Evolutionary conservation across 1,284 basidiomycete species (phyloP), one percentile per base, ranked within the genome.

Genomic region (Naganishia sp.): DNA sequence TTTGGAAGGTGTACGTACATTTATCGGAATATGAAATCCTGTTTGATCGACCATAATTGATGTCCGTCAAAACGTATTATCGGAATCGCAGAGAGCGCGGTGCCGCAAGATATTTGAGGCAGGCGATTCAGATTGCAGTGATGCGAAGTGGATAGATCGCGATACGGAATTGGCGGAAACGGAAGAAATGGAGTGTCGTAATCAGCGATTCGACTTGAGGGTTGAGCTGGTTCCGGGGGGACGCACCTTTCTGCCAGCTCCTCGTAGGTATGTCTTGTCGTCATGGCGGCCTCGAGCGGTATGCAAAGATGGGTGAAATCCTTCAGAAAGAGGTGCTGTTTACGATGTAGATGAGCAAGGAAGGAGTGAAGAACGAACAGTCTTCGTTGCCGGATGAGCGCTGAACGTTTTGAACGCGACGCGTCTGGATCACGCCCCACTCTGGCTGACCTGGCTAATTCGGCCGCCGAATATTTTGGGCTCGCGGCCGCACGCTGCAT

Each of bases 11-110:
- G 43, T 3, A 31, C 42, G 10, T 48, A 55, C 59, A 64, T 54
- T 59, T 59, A 65, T 80, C 78, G 42, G 78, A 79, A 63, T 79
- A 80, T 44, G 78, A 74, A 60, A 80, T 79, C 52, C 78, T 79
- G 68, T 42, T 16, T 23, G 11, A n/a, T 25, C 15, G 53, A 9
- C 18, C 4, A 68, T 23, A 28, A 69, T 67, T 71, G 65, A 66
- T 44, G 46, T 23, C 43, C 48, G 21, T 44, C 31, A 50, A n/a
- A 0, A 25, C 21, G 31, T 49, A 5, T 4, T 13, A 13, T 31
- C 42, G 9, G 44, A 5, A 48, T 21, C 23, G 36, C 28, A 5
- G 28, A 28, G 28, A 5, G 28, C n/a, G 46, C n/a, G 46, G 49
- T 21, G 45, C 5, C 28, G 28, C 3, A 45, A 7, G 36, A 39